Evolutionary conservation across 163 green algal genomes (phyloP), one percentile per base, ranked within the genome.

Genomic region (Prototheca cutis): DNA sequence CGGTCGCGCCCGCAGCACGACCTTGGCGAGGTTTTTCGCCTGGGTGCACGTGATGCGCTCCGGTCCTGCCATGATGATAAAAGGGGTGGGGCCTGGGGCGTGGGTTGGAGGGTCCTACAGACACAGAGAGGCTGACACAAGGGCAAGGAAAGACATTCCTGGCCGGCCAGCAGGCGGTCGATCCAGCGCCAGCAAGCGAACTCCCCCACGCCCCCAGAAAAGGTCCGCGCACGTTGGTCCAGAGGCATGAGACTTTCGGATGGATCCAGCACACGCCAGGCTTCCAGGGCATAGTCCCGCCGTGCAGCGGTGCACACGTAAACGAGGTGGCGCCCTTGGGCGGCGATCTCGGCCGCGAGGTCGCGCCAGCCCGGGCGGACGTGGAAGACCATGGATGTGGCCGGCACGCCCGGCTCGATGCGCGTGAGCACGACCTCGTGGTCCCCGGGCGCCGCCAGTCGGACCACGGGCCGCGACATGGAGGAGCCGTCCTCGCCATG

Each of bases 271-370:
- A 93, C 63, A 18, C 88, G 76, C 84, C 85, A 93, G 3, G 83
- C 87, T 58, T 95, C 87, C 55, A 90, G 64, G 3, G 88, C 88
- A 66, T 95, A 95, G 34, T 75, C 68, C 15, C 74, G 72, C 66
- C 91, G 80, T 0, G 87, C 88, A 1, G 88, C 81, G 0, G 88
- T 95, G 75, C 87, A 94, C 18, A 95, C 82, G 59, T 84, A 92
- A 31, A 87, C 75, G 24, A 90, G 77, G 61, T 83, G 90, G 4
- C 4, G 8, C 23, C 13, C 49, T 10, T 23, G 1, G 52, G 29
- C 28, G 13, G 4, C 29, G 10, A 28, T 4, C 30, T 6, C 30
- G 3, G 62, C 61, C 3, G 74, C 67, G 66, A 88, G 65, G 21
- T 71, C 59, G 25, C 75, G 62, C 83, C 87, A 94, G 29, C 72